Evolutionary conservation across 176 grass and related monocot genomes (phyloP), one percentile per base, ranked within the genome.

Genomic region (Zoysia pacifica): DNA sequence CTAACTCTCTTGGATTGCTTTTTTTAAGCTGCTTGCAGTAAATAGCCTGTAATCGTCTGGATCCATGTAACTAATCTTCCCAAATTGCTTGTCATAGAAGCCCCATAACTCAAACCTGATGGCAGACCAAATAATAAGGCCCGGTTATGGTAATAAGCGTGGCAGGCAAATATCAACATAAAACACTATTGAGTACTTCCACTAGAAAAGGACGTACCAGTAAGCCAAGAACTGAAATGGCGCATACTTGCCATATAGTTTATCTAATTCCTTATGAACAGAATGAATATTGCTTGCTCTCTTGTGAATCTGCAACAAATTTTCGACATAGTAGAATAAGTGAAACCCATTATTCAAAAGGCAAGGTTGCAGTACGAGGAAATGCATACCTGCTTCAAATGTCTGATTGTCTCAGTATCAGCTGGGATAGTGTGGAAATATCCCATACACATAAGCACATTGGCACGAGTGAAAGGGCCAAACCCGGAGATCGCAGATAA

Each of bases 211-310:
- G 15, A 87, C 36, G 10, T 91, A 93, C 90, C 93, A 97, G 73
- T 97, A 97, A 63, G 93, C 90, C 86, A 97, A 89, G 81, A 91
- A 97, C 60, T 97, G 91, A 38, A 89, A 97, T 18, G 91, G 88
- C 2, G 86, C 88, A 87, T 85, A 97, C 38, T 91, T 78, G 35
- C 88, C 81, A 45, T 91, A 93, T 16, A 91, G 87, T 52, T 79
- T 50, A 62, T 89, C 60, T 63, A 97, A 86, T 40, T 97, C 73
- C 53, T 58, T 48, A 40, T 89, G 74, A 45, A 86, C 51, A 54
- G 85, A 77, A 62, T 36, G 76, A 7, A 76, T 81, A 37, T 69
- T 93, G 51, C 83, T 87, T 58, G 44, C 52, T 76, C 40, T 87
- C 70, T 88, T 81, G 84, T 97, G 91, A 88, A 82, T 82, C 91